These are phyloP conservation scores for Bipolaris cookei DNA, from an alignment of 2,329 filamentous ascomycete species.

Conservation along the genomic window DNA sequence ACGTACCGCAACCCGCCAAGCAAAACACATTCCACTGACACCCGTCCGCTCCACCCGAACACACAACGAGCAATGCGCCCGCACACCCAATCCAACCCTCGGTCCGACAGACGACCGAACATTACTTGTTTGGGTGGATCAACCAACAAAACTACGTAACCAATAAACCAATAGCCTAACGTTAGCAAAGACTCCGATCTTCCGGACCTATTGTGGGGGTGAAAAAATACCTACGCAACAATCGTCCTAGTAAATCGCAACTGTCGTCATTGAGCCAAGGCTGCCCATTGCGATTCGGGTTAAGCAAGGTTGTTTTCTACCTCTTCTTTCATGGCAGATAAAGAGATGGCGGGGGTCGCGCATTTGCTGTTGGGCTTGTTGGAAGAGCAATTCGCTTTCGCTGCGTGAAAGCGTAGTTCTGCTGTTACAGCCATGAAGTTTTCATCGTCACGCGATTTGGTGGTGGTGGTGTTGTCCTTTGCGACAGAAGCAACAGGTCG, in stretches of 20 bases:
- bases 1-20: slow-evolving; percentile 24
- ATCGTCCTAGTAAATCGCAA: not conserved
- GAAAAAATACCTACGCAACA: not conserved
- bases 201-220: slow-evolving; percentile 11
- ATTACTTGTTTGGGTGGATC: slow-evolving; percentile 9
- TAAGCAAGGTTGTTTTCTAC: not conserved
- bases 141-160: not conserved
- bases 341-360: not conserved
- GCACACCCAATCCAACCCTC: not conserved
- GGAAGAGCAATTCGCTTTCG: not conserved
- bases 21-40: not conserved
- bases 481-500: slow-evolving; percentile 9
- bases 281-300: not conserved
- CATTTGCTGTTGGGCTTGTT: too few species aligned
- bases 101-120: not conserved
- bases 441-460: slow-evolving; percentile 4
- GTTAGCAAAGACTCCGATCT: not conserved
- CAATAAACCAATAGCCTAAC: not conserved
- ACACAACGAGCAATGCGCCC: not conserved
- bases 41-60: not conserved
- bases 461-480: slow-evolving; percentile 1
- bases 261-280: slow-evolving; percentile 11
- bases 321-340: not conserved
- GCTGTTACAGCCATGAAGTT: slow-evolving; percentile 7
- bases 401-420: not conserved